Percentiles rank a stretch among this genome's conserved stretches.
phyloP scores from a whole-genome alignment of 179 eudicot genomes.

The Patellifolia procumbens region DNA sequence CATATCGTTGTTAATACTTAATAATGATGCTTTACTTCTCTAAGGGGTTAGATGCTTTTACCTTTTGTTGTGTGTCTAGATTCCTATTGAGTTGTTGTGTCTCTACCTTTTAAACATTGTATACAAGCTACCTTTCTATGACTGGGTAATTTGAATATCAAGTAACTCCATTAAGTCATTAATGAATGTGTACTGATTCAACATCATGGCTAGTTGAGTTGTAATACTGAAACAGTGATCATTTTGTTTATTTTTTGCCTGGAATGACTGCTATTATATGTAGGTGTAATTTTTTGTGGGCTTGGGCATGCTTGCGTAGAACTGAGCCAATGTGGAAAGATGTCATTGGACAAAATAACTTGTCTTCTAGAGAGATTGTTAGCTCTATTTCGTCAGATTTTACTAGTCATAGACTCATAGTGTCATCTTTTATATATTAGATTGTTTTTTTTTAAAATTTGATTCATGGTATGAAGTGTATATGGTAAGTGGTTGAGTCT shows the following conservation, averaged over 20 bases:
- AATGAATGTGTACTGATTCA: not conserved
- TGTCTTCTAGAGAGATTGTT: not conserved
- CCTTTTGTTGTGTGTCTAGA: not conserved
- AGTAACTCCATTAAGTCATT: not conserved
- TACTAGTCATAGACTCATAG: not conserved
- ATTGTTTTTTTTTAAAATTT: not conserved
- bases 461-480: not conserved
- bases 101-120: not conserved
- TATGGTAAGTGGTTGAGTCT: not conserved
- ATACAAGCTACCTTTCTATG: not conserved
- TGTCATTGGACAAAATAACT: not conserved
- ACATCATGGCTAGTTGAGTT: not conserved
- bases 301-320: not conserved
- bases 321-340: not conserved
- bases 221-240: not conserved
- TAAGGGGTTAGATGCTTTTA: not conserved
- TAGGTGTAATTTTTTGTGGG: slow-evolving; percentile 1
- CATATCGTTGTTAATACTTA: not conserved
- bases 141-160: not conserved
- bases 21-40: not conserved
- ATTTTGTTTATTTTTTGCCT: not conserved
- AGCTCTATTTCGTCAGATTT: not conserved
- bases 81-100: not conserved
- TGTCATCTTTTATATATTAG: not conserved
- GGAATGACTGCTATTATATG: not conserved